phyloP scores from a whole-genome alignment of 345 rosid genomes.

The Stellera chamaejasme region DNA sequence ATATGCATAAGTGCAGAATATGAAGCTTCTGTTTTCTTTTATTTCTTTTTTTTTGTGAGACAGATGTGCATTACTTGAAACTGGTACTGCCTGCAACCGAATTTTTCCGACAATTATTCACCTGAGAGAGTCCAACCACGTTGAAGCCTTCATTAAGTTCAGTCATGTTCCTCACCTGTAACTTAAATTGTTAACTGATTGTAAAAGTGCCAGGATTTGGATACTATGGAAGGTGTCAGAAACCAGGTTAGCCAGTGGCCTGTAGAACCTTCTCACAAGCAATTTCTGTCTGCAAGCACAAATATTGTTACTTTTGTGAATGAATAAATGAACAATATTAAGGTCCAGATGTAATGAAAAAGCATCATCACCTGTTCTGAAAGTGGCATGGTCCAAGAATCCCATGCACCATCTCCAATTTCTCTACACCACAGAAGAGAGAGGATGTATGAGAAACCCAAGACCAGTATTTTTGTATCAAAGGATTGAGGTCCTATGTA shows the following conservation, averaged over 20 bases:
- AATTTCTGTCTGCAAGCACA: conserved; percentile 56
- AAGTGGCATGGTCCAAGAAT: conserved; percentile 91
- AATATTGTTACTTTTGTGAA: neutral
- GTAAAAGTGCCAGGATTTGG: conserved; percentile 6
- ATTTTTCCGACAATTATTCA: conserved; percentile 10
- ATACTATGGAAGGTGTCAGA: neutral
- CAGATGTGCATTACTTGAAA: no score
- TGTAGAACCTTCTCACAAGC: conserved; percentile 76
- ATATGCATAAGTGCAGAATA: no score
- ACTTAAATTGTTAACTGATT: conserved; percentile 11
- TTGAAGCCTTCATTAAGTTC: conserved; percentile 68
- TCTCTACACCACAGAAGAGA: conserved; percentile 31
- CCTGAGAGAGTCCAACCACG: conserved; percentile 91
- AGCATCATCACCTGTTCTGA: conserved; percentile 46
- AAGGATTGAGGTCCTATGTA: no score
- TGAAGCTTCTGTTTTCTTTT: no score
- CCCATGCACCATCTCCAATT: conserved; percentile 90
- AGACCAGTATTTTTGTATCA: no score
- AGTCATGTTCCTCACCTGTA: conserved; percentile 60
- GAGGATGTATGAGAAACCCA: neutral
- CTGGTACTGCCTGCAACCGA: neutral
- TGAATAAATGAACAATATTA: conserved; percentile 4
- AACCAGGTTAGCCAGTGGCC: conserved; percentile 15
- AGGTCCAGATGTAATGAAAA: conserved; percentile 4
- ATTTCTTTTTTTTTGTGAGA: no score